A percentile compares a stretch with the other conserved stretches of the same genome.
Conservation (phyloP, 352 stramenopile genomes). For the Phytophthora pisi region DNA sequence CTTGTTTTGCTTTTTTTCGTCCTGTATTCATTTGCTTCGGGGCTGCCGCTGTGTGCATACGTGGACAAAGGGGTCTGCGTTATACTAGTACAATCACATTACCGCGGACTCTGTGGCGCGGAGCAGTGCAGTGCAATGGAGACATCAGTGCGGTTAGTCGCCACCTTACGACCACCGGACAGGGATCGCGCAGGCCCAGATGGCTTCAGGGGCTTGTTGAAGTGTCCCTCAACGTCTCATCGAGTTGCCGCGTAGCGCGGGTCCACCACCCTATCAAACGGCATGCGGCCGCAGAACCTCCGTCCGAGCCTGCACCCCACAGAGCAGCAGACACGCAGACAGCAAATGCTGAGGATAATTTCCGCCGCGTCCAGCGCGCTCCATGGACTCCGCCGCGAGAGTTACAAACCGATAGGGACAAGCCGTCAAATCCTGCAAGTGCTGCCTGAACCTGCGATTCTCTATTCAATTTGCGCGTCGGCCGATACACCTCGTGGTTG, state of each 20-base stretch:
- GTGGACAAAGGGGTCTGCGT: too few relatives aligned
- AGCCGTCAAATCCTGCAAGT: not conserved
- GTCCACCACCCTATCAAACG: constrained; percentile 4
- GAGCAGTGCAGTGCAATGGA: too few relatives aligned
- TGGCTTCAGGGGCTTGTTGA: constrained; percentile 26
- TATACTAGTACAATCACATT: too few relatives aligned
- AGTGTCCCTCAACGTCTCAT: constrained; percentile 23
- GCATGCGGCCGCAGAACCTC: constrained; percentile 4
- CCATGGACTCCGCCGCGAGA: constrained; percentile 16
- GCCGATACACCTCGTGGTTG: too few relatives aligned
- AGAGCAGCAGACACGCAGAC: constrained; percentile 17
- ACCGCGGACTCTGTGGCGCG: too few relatives aligned
- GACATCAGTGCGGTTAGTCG: too few relatives aligned
- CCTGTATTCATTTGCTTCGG: too few relatives aligned
- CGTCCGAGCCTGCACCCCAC: constrained; percentile 1
- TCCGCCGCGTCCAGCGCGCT: constrained; percentile 21
- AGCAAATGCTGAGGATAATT: constrained; percentile 29
- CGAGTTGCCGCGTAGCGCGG: constrained; percentile 10
- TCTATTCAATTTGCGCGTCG: not conserved
- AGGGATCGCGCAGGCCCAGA: constrained; percentile 4
- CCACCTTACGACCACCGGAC: not conserved
- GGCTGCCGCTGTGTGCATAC: too few relatives aligned
- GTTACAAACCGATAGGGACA: constrained; percentile 13
- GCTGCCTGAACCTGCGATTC: constrained; percentile 13
- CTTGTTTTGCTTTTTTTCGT: not conserved